Evolutionary conservation across 2,329 filamentous ascomycete genomes (phyloP).

Genomic region (Ambrosiella beaveri): DNA sequence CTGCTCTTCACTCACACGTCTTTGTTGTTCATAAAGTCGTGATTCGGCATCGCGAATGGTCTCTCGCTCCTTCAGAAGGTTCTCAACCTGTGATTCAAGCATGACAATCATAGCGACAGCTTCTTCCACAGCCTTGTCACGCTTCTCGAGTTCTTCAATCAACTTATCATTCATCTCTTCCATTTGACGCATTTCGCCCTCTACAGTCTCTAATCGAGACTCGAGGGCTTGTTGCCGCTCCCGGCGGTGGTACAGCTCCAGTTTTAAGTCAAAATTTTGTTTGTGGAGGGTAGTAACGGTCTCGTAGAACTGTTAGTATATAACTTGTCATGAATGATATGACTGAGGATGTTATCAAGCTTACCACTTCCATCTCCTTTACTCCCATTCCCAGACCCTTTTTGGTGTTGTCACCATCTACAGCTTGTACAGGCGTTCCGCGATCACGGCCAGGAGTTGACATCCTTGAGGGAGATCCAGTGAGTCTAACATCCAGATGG

Average conservation of each 20-base stretch:
- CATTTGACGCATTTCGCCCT: conserved; percentile 34
- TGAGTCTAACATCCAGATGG: conserved; percentile 7
- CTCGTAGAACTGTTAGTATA: conserved; percentile 20
- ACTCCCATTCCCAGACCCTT: conserved; percentile 36
- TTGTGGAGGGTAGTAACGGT: conserved; percentile 53
- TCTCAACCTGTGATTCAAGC: conserved; percentile 42
- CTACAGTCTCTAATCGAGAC: conserved; percentile 36
- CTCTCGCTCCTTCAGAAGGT: conserved; percentile 34
- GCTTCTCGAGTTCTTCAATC: conserved; percentile 43
- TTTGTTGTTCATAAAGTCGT: conserved; percentile 11
- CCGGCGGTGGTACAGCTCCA: conserved; percentile 53
- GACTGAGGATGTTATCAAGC: conserved; percentile 12
- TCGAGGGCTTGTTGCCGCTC: conserved; percentile 46
- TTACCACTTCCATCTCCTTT: conserved; percentile 51
- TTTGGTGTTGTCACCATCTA: conserved; percentile 25
- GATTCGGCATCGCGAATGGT: conserved; percentile 34
- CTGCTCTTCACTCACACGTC: conserved; percentile 11
- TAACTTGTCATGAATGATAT: neutral
- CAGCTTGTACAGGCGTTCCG: conserved; percentile 3
- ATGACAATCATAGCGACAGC: conserved; percentile 52
- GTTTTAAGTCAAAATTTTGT: conserved; percentile 60
- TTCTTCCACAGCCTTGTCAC: conserved; percentile 54
- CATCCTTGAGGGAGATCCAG: conserved; percentile 9
- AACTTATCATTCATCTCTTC: conserved; percentile 42
- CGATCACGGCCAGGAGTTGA: conserved; percentile 8